phyloP scores from a whole-genome alignment of 805 yeast species.

The Saccharomycopsis schoenii region DNA sequence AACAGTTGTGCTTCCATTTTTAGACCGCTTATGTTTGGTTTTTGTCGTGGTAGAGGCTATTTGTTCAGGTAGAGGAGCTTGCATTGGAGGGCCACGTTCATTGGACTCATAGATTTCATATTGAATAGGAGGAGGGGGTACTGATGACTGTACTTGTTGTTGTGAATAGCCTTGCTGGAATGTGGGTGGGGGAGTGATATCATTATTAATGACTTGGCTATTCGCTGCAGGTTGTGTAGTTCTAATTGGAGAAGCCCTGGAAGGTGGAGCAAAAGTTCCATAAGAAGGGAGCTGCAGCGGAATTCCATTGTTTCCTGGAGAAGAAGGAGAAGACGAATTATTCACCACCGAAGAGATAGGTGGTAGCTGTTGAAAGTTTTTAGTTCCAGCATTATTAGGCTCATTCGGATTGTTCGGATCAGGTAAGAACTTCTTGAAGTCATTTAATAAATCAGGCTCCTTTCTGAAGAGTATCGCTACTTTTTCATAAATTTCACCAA shows the following conservation, averaged over 20 bases:
- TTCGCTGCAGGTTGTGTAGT: background rate
- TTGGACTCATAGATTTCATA: background rate
- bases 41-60: background rate
- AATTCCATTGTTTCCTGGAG: background rate
- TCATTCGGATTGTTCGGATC: constrained; percentile 32
- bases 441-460: constrained; percentile 91
- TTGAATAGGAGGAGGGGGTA: background rate
- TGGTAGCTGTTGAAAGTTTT: background rate
- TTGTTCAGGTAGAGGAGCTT: background rate
- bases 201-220: background rate
- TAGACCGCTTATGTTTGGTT: background rate
- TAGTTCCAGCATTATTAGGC: background rate
- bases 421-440: constrained; percentile 91
- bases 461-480: constrained; percentile 80
- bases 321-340: constrained; percentile 51
- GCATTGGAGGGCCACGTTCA: constrained; percentile 5
- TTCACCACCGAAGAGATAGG: background rate
- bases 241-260: constrained; percentile 13
- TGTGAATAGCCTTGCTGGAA: background rate
- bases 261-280: constrained; percentile 25
- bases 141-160: background rate
- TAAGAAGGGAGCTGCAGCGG: constrained; percentile 24
- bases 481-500: constrained; percentile 89
- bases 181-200: background rate
- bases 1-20: background rate